phyloP scores from a whole-genome alignment of 1,284 basidiomycete genomes.

The Papiliotrema nemorosa region DNA sequence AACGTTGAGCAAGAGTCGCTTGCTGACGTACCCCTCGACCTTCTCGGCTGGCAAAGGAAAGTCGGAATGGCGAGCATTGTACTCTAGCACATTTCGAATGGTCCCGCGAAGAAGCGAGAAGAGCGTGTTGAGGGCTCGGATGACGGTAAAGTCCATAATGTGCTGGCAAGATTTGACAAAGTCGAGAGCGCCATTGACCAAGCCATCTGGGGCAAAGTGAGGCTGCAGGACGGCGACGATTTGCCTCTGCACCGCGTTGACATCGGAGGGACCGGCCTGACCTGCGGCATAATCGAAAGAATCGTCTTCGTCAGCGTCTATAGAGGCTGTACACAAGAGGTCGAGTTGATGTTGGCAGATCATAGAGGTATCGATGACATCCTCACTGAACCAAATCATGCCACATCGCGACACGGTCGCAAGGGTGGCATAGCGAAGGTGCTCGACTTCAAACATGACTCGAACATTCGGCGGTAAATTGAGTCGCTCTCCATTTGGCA shows the following conservation, averaged over 20 bases:
- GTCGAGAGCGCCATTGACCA: slow-evolving; percentile 73
- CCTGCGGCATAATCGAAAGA: slow-evolving; percentile 52
- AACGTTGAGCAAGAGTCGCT: slow-evolving; percentile 85
- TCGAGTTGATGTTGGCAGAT: slow-evolving; percentile 85
- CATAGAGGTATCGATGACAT: slow-evolving; percentile 87
- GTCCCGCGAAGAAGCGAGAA: slow-evolving; percentile 98
- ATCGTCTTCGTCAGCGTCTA: slow-evolving; percentile 91
- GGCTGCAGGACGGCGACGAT: slow-evolving; percentile 73
- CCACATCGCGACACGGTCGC: slow-evolving; percentile 99
- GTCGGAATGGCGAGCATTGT: slow-evolving; percentile 90
- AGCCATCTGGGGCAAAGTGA: slow-evolving; percentile 76
- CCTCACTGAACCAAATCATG: slow-evolving; percentile 99
- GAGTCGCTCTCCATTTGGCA: slow-evolving; percentile 97
- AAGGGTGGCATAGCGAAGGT: slow-evolving; percentile 92
- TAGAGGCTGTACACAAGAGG: slow-evolving; percentile 68
- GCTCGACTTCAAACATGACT: slow-evolving; percentile 99
- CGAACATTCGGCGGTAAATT: slow-evolving; percentile 95
- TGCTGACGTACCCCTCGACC: slow-evolving; percentile 84
- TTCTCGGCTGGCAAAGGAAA: slow-evolving; percentile 84
- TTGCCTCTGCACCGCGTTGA: slow-evolving; percentile 66
- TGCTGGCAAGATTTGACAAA: slow-evolving; percentile 83
- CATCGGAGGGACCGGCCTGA: slow-evolving; percentile 35
- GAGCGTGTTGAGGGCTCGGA: slow-evolving; percentile 87
- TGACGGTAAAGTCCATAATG: slow-evolving; percentile 97
- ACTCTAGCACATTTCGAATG: slow-evolving; percentile 86